Evolutionary conservation across 352 stramenopile species (phyloP).

Genomic region (Blastocystis hominis): DNA sequence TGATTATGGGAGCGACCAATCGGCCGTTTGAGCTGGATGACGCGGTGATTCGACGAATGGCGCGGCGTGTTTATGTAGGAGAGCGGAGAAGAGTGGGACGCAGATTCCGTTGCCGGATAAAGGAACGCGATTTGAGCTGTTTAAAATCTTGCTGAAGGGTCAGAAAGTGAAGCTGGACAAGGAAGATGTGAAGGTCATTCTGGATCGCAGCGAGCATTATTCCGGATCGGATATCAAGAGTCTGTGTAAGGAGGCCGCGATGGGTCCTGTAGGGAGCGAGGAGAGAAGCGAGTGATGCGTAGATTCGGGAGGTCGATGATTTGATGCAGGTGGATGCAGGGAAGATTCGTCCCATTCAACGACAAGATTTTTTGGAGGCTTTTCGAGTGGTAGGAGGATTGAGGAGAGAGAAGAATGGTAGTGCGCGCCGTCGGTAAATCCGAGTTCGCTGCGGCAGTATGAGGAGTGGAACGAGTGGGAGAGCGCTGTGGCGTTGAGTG

Average conservation of each 20-base stretch:
- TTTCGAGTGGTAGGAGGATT: slow-evolving; percentile 14
- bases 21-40: slow-evolving; percentile 74
- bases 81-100: slow-evolving; percentile 32
- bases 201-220: slow-evolving; percentile 1
- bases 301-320: slow-evolving; percentile 44
- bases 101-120: slow-evolving; percentile 48
- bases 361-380: slow-evolving; percentile 32
- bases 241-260: slow-evolving; percentile 47
- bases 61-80: slow-evolving; percentile 77
- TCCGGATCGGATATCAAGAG: slow-evolving; percentile 50
- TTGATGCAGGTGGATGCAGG: slow-evolving; percentile 4
- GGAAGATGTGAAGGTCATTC: slow-evolving; percentile 3
- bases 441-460: slow-evolving; percentile 5
- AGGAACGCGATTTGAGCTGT: slow-evolving; percentile 28
- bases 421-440: slow-evolving; percentile 40
- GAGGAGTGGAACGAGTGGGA: slow-evolving; percentile 4
- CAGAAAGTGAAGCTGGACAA: slow-evolving; percentile 31
- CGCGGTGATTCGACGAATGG: slow-evolving; percentile 72
- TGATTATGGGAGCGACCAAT: slow-evolving; percentile 78
- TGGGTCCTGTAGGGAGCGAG: neutral
- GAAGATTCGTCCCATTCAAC: slow-evolving; percentile 39
- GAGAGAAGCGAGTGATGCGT: neutral
- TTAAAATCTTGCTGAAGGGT: slow-evolving; percentile 53
- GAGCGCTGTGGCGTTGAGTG: neutral
- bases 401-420: neutral